Evolutionary conservation across 306 rosid genomes (phyloP).

Genomic region (Spatholobus suberectus): DNA sequence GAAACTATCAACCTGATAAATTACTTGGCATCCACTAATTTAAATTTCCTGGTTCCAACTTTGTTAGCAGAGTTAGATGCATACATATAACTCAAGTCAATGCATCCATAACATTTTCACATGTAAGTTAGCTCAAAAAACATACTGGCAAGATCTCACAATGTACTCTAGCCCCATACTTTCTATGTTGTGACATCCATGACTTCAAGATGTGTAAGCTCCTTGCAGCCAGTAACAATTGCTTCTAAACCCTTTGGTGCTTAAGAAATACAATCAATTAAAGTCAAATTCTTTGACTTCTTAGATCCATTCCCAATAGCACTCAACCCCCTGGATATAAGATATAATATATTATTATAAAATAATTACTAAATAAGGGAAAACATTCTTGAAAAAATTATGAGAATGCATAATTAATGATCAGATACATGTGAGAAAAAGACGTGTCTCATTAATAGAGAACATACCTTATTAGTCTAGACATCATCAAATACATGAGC

Average conservation of each 20-base stretch:
- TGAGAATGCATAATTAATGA: neutral
- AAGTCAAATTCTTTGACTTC: conserved; percentile 73
- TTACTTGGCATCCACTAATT: neutral
- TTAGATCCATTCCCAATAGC: conserved; percentile 78
- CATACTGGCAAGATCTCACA: conserved; percentile 78
- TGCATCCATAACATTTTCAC: neutral
- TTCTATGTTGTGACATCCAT: conserved; percentile 84
- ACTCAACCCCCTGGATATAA: conserved; percentile 63
- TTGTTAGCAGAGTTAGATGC: neutral
- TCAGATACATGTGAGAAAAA: neutral
- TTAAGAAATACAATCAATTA: conserved; percentile 80
- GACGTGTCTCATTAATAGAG: too few species aligned
- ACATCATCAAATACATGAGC: too few species aligned
- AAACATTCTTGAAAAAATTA: neutral
- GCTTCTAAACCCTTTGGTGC: conserved; percentile 80
- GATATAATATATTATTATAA: conserved; percentile 15
- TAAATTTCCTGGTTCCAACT: neutral
- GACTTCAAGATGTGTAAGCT: conserved; percentile 78
- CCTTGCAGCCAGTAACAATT: conserved; percentile 78
- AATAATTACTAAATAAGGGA: neutral
- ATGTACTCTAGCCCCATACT: conserved; percentile 69
- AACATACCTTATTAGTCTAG: too few species aligned
- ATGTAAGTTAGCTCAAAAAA: conserved; percentile 42
- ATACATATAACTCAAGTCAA: neutral
- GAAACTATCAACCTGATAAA: neutral